Evolutionary conservation across 1,139 yeast genomes (phyloP).

Genomic region (Protomyces arabidopsidicola): DNA sequence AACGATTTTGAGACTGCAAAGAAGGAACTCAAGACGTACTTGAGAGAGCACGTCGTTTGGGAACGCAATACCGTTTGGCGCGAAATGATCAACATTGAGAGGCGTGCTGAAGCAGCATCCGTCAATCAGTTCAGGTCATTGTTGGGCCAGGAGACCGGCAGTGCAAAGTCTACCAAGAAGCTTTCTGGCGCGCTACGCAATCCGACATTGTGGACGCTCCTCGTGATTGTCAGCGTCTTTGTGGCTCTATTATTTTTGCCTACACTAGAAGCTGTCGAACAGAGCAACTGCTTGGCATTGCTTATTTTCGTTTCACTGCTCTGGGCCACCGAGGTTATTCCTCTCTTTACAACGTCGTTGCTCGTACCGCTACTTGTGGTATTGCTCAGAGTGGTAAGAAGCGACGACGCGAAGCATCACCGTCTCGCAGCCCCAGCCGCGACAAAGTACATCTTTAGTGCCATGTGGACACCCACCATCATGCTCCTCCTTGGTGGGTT

Average conservation of each 20-base stretch:
- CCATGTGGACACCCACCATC: slow-evolving; percentile 95
- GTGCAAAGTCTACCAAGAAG: slow-evolving; percentile 21
- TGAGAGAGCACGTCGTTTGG: slow-evolving; percentile 92
- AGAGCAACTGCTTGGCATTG: slow-evolving; percentile 77
- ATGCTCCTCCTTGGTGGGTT: slow-evolving; percentile 87
- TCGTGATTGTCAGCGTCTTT: slow-evolving; percentile 48
- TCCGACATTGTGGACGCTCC: slow-evolving; percentile 43
- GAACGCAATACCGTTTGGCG: slow-evolving; percentile 97
- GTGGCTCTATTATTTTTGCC: slow-evolving; percentile 55
- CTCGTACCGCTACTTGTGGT: slow-evolving; percentile 77
- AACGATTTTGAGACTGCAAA: slow-evolving; percentile 53
- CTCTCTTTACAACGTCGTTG: slow-evolving; percentile 77
- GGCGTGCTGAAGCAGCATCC: slow-evolving; percentile 44
- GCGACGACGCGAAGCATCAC: slow-evolving; percentile 49
- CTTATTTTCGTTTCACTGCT: slow-evolving; percentile 70
- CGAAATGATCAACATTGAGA: slow-evolving; percentile 83
- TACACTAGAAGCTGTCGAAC: slow-evolving; percentile 49
- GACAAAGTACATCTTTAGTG: slow-evolving; percentile 66
- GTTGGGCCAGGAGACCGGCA: neutral
- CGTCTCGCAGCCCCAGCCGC: slow-evolving; percentile 62
- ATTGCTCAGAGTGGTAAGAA: slow-evolving; percentile 62
- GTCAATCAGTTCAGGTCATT: slow-evolving; percentile 21
- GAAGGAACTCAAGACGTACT: slow-evolving; percentile 64
- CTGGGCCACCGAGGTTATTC: slow-evolving; percentile 94
- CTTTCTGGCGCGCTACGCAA: slow-evolving; percentile 32